Evolutionary conservation across 805 yeast genomes (phyloP), one percentile per base, ranked within the genome.

Genomic region (Tetrapisispora fleetii): DNA sequence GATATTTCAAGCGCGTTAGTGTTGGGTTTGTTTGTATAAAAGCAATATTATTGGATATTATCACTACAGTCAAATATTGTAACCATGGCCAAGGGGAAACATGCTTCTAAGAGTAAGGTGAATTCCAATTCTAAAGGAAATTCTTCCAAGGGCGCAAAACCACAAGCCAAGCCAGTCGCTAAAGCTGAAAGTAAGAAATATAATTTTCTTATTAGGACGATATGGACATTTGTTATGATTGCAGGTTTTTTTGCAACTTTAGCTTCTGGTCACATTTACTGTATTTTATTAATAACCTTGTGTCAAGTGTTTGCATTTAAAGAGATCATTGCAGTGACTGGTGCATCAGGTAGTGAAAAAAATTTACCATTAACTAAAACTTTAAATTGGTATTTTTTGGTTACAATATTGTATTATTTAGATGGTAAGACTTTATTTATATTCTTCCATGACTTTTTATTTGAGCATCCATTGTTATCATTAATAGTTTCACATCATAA

Each of bases 151-250:
- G 35, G 13, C 9, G 5, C 16, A 16, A 21, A 45, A 37, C 46
- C 46, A 24, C 21, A 27, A n/a, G 17, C 9, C 14, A 10, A 36
- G 14, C 43, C 8, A 10, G 28, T 41, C 16, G 41, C 19, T 9
- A 39, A 45, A 10, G 37, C 28, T 9, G 62, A 58, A 33, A 58
- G 51, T 37, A 63, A 57, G 48, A 54, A 54, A 37, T 58, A 58
- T 42, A 62, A 61, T 40, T 89, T 93, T 60, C 64, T 89, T 43
- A 86, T 89, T 24, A 79, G 99, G 56, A 83, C 98, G 3, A 72
- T 85, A 43, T 93, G 98, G 98, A 85, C 97, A 0, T 67, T 93
- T 58, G 88, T 93, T 17, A 90, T 93, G 97, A 83, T 93, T 51
- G 67, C 73, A 17, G 80, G 79, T 6, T 84, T 89, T 66, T 79